These are phyloP conservation scores for Solanum virginianum DNA, from an alignment of 257 asterid genomes.

Conservation along the genomic window DNA sequence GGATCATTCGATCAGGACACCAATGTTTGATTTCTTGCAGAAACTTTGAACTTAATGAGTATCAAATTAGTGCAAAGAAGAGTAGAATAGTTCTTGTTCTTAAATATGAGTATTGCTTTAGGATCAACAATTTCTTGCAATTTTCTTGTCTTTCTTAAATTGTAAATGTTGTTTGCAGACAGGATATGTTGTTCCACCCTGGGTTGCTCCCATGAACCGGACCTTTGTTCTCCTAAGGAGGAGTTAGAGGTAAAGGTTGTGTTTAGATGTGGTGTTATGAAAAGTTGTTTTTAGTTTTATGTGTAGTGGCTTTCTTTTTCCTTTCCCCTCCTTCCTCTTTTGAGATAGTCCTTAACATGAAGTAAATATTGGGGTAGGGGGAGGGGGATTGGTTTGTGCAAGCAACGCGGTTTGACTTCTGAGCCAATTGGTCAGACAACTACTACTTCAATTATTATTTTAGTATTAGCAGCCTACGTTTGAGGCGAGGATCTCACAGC, in stretches of 20 bases:
- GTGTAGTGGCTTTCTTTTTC: neutral
- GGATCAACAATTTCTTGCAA: neutral
- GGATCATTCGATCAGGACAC: slow-evolving; percentile 11
- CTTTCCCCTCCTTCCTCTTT: neutral
- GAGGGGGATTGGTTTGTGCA: no score
- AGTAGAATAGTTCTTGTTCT: neutral
- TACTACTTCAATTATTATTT: no score
- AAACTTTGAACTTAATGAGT: neutral
- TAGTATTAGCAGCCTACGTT: no score
- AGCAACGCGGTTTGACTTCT: no score
- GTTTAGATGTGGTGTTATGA: neutral
- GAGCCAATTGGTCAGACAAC: no score
- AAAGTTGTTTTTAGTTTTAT: neutral
- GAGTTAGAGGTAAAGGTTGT: neutral
- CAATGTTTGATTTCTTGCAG: neutral
- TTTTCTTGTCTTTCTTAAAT: neutral
- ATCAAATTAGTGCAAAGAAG: neutral
- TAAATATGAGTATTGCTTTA: neutral
- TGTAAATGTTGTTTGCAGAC: neutral
- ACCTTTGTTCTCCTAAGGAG: neutral
- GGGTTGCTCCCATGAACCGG: neutral
- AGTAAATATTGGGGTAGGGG: neutral
- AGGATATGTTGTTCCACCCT: neutral
- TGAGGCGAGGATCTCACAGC: no score
- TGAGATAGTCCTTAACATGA: neutral